These are phyloP conservation scores for Trametes hirsuta DNA, from an alignment of 1,284 basidiomycete species.

Conservation along the genomic window DNA sequence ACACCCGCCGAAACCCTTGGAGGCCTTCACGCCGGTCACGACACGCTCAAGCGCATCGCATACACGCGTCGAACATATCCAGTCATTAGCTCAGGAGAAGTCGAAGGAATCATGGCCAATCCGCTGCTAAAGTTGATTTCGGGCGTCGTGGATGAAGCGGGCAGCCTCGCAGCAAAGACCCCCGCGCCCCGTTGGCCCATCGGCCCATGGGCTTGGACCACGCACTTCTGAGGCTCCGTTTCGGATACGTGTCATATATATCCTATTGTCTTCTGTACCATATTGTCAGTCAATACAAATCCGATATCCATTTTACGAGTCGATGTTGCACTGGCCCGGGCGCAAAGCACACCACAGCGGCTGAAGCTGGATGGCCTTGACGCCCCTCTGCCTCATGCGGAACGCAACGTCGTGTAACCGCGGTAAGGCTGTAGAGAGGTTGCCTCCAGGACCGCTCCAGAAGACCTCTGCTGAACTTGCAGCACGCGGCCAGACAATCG, in stretches of 20 bases:
- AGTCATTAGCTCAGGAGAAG: not conserved
- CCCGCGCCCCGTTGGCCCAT: constrained; percentile 11
- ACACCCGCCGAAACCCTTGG: constrained; percentile 5
- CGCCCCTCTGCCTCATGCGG: constrained; percentile 69
- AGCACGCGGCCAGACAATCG: constrained; percentile 78
- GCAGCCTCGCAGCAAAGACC: not conserved
- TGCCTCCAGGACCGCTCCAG: constrained; percentile 66
- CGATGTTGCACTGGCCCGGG: constrained; percentile 58
- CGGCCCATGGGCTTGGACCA: constrained; percentile 14
- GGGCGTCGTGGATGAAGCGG: not conserved
- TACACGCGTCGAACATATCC: not conserved
- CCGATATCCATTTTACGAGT: constrained; percentile 20
- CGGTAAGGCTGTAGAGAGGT: constrained; percentile 59
- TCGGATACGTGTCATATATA: not conserved
- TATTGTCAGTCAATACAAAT: not conserved
- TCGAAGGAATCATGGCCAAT: not conserved
- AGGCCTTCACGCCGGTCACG: not conserved
- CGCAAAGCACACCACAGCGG: constrained; percentile 82
- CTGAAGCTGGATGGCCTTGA: constrained; percentile 71
- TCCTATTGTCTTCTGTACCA: not conserved
- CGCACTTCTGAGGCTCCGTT: constrained; percentile 1
- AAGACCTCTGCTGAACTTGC: constrained; percentile 80
- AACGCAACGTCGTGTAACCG: constrained; percentile 77
- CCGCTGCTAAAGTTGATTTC: constrained; percentile 2
- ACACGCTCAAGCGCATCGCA: constrained; percentile 2